These are phyloP conservation scores for Avena atlantica DNA, from an alignment of 176 grass and related monocot genomes.

Conservation along the genomic window DNA sequence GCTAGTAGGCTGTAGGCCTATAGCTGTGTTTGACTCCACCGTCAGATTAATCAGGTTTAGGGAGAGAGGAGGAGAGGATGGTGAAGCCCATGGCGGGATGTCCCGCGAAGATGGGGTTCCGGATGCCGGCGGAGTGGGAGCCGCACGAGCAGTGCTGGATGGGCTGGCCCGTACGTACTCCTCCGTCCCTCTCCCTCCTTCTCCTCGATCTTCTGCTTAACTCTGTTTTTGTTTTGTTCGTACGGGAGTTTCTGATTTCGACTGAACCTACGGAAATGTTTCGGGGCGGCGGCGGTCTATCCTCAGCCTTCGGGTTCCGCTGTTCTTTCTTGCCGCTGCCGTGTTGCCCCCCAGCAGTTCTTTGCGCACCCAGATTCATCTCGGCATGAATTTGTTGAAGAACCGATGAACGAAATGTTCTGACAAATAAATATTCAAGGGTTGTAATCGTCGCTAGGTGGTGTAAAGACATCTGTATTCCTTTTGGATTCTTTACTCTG, in stretches of 20 bases:
- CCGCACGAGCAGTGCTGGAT: slow-evolving; percentile 84
- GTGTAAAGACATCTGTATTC: too few species aligned
- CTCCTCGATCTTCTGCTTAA: background rate
- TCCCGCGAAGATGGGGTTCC: slow-evolving; percentile 42
- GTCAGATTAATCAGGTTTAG: background rate
- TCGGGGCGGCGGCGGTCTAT: background rate
- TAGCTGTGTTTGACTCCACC: background rate
- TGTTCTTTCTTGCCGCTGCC: background rate
- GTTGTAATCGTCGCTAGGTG: too few species aligned
- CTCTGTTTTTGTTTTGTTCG: too few species aligned
- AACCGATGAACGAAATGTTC: background rate
- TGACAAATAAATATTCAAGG: background rate
- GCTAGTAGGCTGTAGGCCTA: too few species aligned
- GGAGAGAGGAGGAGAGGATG: background rate
- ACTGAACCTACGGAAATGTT: too few species aligned
- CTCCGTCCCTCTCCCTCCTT: background rate
- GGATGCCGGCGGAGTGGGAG: slow-evolving; percentile 96
- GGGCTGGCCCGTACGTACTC: slow-evolving; percentile 60
- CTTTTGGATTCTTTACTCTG: too few species aligned
- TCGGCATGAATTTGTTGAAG: background rate
- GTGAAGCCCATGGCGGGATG: background rate
- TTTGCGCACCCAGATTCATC: background rate
- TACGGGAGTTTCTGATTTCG: too few species aligned
- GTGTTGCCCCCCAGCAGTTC: background rate
- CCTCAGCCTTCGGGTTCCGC: background rate